phyloP scores from a whole-genome alignment of 495 filamentous ascomycete species.

The Aspergillus carlsbadensis region DNA sequence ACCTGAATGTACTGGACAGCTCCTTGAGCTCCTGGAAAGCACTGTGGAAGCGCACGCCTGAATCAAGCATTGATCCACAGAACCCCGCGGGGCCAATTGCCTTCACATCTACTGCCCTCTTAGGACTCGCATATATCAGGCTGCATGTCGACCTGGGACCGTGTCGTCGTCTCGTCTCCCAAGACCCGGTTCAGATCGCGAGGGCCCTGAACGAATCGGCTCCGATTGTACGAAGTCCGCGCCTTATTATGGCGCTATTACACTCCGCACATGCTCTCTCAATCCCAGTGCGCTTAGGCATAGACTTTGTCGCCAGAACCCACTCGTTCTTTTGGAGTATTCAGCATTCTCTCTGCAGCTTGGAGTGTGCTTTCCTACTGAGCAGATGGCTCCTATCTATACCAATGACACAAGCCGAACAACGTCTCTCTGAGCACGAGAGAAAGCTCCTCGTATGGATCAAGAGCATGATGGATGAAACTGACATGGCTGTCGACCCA shows the following conservation, averaged over 20 bases:
- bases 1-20: constrained; percentile 40
- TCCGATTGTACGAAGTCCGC: constrained; percentile 43
- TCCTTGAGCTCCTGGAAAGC: constrained; percentile 52
- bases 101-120: constrained; percentile 55
- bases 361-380: constrained; percentile 54
- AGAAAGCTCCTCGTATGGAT: constrained; percentile 63
- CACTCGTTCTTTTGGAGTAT: constrained; percentile 58
- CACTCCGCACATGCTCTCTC: constrained; percentile 55
- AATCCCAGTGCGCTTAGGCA: constrained; percentile 52
- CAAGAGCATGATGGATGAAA: constrained; percentile 74
- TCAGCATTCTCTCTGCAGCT: constrained; percentile 54
- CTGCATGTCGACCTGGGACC: constrained; percentile 49
- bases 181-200: constrained; percentile 46
- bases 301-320: constrained; percentile 51
- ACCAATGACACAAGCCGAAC: constrained; percentile 44
- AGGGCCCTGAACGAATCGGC: constrained; percentile 39
- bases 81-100: constrained; percentile 53
- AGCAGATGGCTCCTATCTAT: constrained; percentile 54
- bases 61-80: constrained; percentile 52
- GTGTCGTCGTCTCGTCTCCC: constrained; percentile 46
- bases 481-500: constrained; percentile 63
- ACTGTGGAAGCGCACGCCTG: constrained; percentile 52
- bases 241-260: constrained; percentile 49
- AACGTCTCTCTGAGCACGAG: constrained; percentile 55
- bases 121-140: constrained; percentile 54